phyloP scores from a whole-genome alignment of 2,329 filamentous ascomycete genomes.

The Paradendryphiella salina region DNA sequence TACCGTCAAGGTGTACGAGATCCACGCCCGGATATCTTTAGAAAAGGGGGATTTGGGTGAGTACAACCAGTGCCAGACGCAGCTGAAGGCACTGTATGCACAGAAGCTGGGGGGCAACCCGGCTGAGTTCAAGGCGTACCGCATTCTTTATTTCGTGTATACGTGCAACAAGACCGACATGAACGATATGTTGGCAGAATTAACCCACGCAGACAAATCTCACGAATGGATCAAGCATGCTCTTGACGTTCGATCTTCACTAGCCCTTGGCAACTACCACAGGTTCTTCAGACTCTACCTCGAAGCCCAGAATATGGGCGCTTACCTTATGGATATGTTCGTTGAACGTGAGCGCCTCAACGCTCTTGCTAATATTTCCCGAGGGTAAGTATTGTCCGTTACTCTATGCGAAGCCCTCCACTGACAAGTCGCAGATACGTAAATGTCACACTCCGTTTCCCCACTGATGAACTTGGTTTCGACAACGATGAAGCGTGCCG shows the following conservation, averaged over 20 bases:
- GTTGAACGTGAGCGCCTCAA: constrained; percentile 88
- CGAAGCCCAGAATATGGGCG: constrained; percentile 93
- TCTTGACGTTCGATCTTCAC: constrained; percentile 82
- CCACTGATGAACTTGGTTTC: constrained; percentile 95
- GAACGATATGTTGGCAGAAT: constrained; percentile 97
- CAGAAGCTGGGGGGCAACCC: constrained; percentile 85
- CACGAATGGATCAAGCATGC: constrained; percentile 85
- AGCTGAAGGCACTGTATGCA: constrained; percentile 88
- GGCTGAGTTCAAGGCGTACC: constrained; percentile 97
- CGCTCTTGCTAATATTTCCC: constrained; percentile 90
- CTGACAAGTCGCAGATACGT: constrained; percentile 76
- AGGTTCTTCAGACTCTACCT: constrained; percentile 96
- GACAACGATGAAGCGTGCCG: constrained; percentile 88
- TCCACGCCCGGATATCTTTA: constrained; percentile 93
- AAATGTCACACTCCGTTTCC: constrained; percentile 83
- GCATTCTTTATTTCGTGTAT: constrained; percentile 99
- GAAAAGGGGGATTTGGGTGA: constrained; percentile 99
- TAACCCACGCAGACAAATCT: constrained; percentile 95
- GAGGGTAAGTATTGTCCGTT: constrained; percentile 69
- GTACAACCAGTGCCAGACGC: constrained; percentile 99
- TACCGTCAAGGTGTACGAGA: constrained; percentile 95
- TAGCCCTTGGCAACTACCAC: constrained; percentile 95
- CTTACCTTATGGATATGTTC: constrained; percentile 99
- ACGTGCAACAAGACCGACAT: constrained; percentile 97
- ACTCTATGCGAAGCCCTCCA: not conserved